Base-by-base conservation (phyloP, 2,329 filamentous ascomycete species). In the Chalaropsis thielavioides region DNA sequence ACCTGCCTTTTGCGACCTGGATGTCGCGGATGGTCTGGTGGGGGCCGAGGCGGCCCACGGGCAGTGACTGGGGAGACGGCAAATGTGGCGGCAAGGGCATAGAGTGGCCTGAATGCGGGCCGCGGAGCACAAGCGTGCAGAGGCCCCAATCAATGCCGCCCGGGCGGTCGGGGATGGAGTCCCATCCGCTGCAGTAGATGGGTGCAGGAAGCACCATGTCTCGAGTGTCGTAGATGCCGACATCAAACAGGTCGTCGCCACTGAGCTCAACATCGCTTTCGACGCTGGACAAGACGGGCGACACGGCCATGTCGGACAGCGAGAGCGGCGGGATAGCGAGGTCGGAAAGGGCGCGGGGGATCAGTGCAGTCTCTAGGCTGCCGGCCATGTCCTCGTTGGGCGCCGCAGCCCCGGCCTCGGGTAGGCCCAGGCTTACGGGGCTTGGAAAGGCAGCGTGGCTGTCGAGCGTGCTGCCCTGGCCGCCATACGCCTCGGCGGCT, bases 251-350 rank as follows among this genome's bases (percentile, higher is more conserved):
- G 11, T 63, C 62, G n/a, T 63, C 44, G 5, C 44, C 31, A n/a
- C 43, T 63, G 11, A 63, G 62, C 15, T 63, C 62, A 27, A 63
- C 44, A 19, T 63, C 62, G 17, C 38, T 17, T 38, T 44, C 59
- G 19, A 24, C 22, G 7, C 31, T 27, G 4, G 59, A 38, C 17
- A 31, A 22, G 5, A 27, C 10, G 11, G 59, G 38, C 35, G 19
- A 24, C 19, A n/a, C 17, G 8, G 7, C 54, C 35, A 58, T 58
- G 10, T 58, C 54, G n/a, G 27, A 15, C 15, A 58, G 15, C 15
- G 24, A 19, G 24, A 58, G 24, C 27, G 54, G 24, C 5, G 54
- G 24, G 24, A 58, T 58, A 19, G 27, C 17, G 7, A 38, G 11
- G 17, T 58, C 27, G n/a, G 54, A 17, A 31, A 35, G 54, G 24